Conservation (phyloP, 129 eudicot species). For the Daucus carota region DH1_v3.0 NC_030383.2:52405501-52406000, state of each 20-base stretch:
- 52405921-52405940: conserved; percentile 26
- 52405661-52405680: too few species aligned
- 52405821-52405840: not conserved
- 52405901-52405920: not conserved
- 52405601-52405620: too few species aligned
- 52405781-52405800: not conserved
- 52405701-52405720: not conserved
- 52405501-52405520: too few species aligned
- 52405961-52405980: conserved; percentile 72
- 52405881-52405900: not conserved
- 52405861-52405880: not conserved
- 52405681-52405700: too few species aligned
- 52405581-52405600: too few species aligned
- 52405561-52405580: too few species aligned
- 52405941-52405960: conserved; percentile 59
- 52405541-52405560: too few species aligned
- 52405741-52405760: not conserved
- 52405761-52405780: not conserved
- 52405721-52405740: not conserved
- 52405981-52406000: conserved; percentile 33
- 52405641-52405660: too few species aligned
- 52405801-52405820: not conserved
- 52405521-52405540: too few species aligned
- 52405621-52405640: too few species aligned
- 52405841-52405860: not conserved